A percentile compares a stretch with the other conserved stretches of the same genome.
These are phyloP conservation scores for Avena atlantica DNA, from an alignment of 176 grass and related monocot species.

Conservation along the genomic window DNA sequence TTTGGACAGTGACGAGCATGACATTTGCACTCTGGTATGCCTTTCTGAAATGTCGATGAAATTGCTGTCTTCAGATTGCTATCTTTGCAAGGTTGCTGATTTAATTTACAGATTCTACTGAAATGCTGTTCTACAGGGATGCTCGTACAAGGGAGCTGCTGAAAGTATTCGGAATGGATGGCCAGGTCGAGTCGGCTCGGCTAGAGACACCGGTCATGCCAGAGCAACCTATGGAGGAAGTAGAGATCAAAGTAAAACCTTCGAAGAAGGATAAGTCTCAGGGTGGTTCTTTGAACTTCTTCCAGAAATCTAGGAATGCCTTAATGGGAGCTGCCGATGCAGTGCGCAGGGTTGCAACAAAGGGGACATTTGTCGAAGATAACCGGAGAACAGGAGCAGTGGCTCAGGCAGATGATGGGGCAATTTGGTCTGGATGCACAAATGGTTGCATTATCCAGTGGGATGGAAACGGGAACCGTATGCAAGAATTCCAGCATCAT, in stretches of 20 bases:
- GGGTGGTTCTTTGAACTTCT: constrained; percentile 84
- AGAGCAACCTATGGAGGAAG: constrained; percentile 76
- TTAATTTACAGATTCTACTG: constrained; percentile 17
- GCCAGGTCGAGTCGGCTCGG: constrained; percentile 65
- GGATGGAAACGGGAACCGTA: constrained; percentile 75
- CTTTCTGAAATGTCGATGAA: constrained; percentile 27
- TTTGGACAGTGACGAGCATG: constrained; percentile 80
- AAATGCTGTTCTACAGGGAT: constrained; percentile 66
- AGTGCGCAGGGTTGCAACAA: constrained; percentile 86
- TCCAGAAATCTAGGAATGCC: constrained; percentile 93
- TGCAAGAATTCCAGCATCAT: constrained; percentile 85
- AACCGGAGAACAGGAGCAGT: constrained; percentile 79
- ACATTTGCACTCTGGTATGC: constrained; percentile 92
- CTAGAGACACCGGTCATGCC: constrained; percentile 64
- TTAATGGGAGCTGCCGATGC: constrained; percentile 90
- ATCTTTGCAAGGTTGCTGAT: not conserved
- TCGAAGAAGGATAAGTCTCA: constrained; percentile 92
- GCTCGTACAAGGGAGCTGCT: constrained; percentile 88
- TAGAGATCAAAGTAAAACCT: constrained; percentile 77
- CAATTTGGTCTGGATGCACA: constrained; percentile 92
- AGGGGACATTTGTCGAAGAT: constrained; percentile 89
- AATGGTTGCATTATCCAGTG: constrained; percentile 86
- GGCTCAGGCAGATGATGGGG: constrained; percentile 68
- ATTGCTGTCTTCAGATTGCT: not conserved
- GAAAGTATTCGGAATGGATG: constrained; percentile 91